Percentiles rank a stretch among this genome's conserved stretches.
These are phyloP conservation scores for Pezicula rhizophila DNA, from an alignment of 2,329 filamentous ascomycete genomes.

Conservation along the genomic window DNA sequence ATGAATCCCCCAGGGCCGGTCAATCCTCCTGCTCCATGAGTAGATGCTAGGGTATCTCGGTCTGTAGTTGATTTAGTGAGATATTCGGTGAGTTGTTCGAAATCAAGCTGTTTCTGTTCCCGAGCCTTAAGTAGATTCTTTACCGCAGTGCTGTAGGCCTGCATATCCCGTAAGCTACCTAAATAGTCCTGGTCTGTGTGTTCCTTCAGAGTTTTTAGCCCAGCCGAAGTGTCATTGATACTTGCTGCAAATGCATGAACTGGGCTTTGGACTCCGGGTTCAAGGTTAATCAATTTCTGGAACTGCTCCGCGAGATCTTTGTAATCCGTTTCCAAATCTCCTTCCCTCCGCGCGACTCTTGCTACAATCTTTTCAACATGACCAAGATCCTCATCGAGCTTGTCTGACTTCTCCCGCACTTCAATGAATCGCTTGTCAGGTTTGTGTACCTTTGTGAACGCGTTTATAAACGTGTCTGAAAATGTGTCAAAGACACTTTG, in stretches of 20 bases:
- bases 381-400: conserved; percentile 85
- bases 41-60: conserved; percentile 61
- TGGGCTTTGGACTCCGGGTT: conserved; percentile 77
- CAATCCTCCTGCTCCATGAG: conserved; percentile 54
- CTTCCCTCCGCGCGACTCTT: conserved; percentile 79
- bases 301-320: conserved; percentile 89
- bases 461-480: conserved; percentile 93
- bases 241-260: conserved; percentile 82
- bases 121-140: conserved; percentile 86
- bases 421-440: conserved; percentile 92
- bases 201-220: conserved; percentile 76
- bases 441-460: conserved; percentile 93
- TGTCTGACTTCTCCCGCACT: conserved; percentile 85
- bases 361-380: conserved; percentile 96
- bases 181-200: conserved; percentile 95
- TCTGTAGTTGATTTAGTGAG: conserved; percentile 85
- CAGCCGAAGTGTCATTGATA: conserved; percentile 75
- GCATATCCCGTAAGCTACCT: conserved; percentile 88
- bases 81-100: conserved; percentile 92
- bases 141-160: conserved; percentile 82
- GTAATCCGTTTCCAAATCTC: conserved; percentile 82
- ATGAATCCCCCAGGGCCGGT: conserved; percentile 81
- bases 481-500: conserved; percentile 88
- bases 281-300: conserved; percentile 83
- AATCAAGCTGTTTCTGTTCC: conserved; percentile 97